These are phyloP conservation scores for Paracorniculantispora psalliotae DNA, from an alignment of 2,329 filamentous ascomycete genomes.

Conservation along the genomic window DNA sequence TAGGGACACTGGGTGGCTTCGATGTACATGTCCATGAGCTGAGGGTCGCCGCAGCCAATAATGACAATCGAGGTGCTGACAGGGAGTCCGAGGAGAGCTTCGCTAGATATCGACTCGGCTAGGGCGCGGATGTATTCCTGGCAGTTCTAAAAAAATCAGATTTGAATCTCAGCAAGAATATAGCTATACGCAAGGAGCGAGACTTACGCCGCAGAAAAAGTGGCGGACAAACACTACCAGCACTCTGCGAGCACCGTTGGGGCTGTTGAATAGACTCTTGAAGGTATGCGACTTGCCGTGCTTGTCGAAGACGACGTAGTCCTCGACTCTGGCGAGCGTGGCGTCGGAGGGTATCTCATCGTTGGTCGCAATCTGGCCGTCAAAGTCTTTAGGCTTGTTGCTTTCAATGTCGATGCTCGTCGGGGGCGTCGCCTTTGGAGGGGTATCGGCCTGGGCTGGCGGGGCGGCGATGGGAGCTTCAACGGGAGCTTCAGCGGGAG, in stretches of 20 bases:
- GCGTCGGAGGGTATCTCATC: slow-evolving; percentile 49
- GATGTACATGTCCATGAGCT: slow-evolving; percentile 63
- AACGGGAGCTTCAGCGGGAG: not conserved
- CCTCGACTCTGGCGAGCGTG: slow-evolving; percentile 46
- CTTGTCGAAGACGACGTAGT: slow-evolving; percentile 56
- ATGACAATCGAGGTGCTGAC: slow-evolving; percentile 60
- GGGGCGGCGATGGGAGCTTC: not conserved
- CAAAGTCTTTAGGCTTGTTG: slow-evolving; percentile 46
- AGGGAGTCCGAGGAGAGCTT: slow-evolving; percentile 45
- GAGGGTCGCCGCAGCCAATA: slow-evolving; percentile 66
- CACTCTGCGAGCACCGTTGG: slow-evolving; percentile 50
- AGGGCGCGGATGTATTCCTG: slow-evolving; percentile 67
- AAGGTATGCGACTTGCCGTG: slow-evolving; percentile 57
- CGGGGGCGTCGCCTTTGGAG: slow-evolving; percentile 17
- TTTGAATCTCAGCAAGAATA: not conserved
- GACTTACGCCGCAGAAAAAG: slow-evolving; percentile 73
- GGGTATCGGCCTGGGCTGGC: not conserved
- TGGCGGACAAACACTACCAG: slow-evolving; percentile 72
- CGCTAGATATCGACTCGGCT: slow-evolving; percentile 51
- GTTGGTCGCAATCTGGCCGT: slow-evolving; percentile 50
- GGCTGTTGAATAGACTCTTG: slow-evolving; percentile 56
- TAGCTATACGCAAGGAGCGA: not conserved
- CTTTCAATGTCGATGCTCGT: slow-evolving; percentile 32
- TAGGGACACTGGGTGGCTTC: slow-evolving; percentile 60
- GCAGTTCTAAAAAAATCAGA: slow-evolving; percentile 52